Base-by-base conservation (phyloP, 768 basidiomycete genomes). In the Hypholoma fasciculare region DNA sequence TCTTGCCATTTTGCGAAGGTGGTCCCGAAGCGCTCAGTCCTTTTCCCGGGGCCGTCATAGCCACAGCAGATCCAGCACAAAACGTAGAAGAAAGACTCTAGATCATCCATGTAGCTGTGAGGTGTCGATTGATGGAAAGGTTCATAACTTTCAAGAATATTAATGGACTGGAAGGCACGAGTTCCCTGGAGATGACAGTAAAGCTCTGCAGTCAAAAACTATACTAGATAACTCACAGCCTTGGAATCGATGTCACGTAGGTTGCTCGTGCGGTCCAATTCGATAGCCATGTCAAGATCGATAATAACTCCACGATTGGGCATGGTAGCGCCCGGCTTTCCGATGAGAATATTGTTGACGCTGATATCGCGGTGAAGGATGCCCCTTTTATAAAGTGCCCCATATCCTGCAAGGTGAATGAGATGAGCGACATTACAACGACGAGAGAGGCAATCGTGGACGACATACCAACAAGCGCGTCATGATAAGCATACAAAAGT, bases 391-490 rank as follows among this genome's bases (percentile, higher is more conserved):
- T 39, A n/a, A 39, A 39, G 38, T 2, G 11, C 16, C 38, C 5
- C 16, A 5, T 39, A 39, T 12, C 38, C 38, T 39, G 38, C 11
- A 39, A 5, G 23, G 23, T 23, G 23, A 23, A 23, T 23, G 23
- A 50, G n/a, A 34, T 27, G 13, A 19, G 16, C 27, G 4, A 20
- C 11, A 16, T n/a, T 38, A 16, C 30, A 39, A 49, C 12, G 20
- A 36, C 27, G 34, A 30, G 9, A 34, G 6, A 7, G 6, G 6
- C 30, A 34, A 34, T 34, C 9, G 4, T 16, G 7, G 4, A 44
- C 8, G 23, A 44, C 39, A 17, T 43, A 59, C 58, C 53, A 2
- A 20, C 20, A 8, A 59, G 26, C 17, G 58, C 52, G 19, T 59
- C 53, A n/a, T 43, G 20, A 12, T 54, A 30, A 7, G 52, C 53